Base-by-base conservation (phyloP, 495 filamentous ascomycete species). In the Penicillium parvum region DNA sequence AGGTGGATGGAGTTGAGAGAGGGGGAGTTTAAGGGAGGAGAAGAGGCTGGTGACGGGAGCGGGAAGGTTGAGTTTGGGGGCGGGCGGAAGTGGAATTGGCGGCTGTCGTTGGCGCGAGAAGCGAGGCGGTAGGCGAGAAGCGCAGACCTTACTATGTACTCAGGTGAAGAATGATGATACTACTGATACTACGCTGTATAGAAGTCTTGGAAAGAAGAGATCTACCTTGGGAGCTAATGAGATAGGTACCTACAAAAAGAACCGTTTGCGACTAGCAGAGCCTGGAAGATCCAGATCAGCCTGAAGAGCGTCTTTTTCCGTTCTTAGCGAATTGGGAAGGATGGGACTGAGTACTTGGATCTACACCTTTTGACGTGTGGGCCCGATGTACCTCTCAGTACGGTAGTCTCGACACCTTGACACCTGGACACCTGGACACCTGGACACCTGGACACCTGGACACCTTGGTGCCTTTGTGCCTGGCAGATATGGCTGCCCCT, bases 91-190 rank as follows among this genome's bases (percentile, higher is more conserved):
- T 47, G 52, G 49, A 54, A 47, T 51, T 45, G 50, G 61, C 62
- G 58, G 63, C 52, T 60, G 50, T 25, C 46, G 50, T 60, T 68
- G 55, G 48, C 66, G 65, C 65, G 49, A 49, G 55, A 68, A 64
- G 64, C 66, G 64, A 69, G 53, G 25, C 30, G 36, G 41, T 58
- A 64, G 59, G 48, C 63, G 60, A 63, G 55, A 60, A 58, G 56
- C 53, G 61, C 56, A 36, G n/a, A n/a, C n/a, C n/a, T n/a, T n/a
- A n/a, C n/a, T n/a, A n/a, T n/a, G n/a, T n/a, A n/a, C n/a, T n/a
- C n/a, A n/a, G n/a, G 28, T 30, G 28, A 15, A 30, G 12, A 15
- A 27, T 35, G 16, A 17, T 14, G 41, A 26, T 27, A 35, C 34
- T 21, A 11, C 15, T 17, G 17, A 20, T 40, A 34, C 40, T 30